phyloP scores from a whole-genome alignment of 331 rosid genomes.

The Malus hybrid region DNA sequence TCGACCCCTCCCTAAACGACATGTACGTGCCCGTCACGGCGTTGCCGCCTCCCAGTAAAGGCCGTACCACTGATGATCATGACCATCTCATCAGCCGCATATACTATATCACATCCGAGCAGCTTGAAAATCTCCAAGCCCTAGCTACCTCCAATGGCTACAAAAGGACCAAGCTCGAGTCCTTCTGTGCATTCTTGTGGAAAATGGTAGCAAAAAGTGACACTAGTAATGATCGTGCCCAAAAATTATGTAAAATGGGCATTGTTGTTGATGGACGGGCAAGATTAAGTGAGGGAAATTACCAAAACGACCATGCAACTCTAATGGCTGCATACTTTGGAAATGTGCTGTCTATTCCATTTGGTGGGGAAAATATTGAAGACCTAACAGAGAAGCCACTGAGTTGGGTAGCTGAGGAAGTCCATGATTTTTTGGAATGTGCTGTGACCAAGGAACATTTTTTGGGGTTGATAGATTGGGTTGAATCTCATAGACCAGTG shows the following conservation, averaged over 20 bases:
- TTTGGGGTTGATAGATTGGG: conserved; percentile 66
- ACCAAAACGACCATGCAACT: not conserved
- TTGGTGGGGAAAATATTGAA: conserved; percentile 19
- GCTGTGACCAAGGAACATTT: conserved; percentile 51
- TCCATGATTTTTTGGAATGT: conserved; percentile 28
- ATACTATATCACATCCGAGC: conserved; percentile 27
- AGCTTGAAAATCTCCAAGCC: conserved; percentile 37
- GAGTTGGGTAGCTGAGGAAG: conserved; percentile 33
- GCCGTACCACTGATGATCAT: not conserved
- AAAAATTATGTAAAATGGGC: conserved; percentile 44
- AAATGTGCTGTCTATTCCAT: conserved; percentile 65
- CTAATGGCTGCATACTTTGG: conserved; percentile 49
- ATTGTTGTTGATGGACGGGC: conserved; percentile 67
- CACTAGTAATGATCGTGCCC: not conserved
- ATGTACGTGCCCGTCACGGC: conserved; percentile 41
- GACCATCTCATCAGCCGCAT: conserved; percentile 46
- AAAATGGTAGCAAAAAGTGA: conserved; percentile 43
- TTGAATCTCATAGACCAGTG: conserved; percentile 50
- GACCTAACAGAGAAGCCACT: conserved; percentile 42
- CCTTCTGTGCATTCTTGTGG: conserved; percentile 65
- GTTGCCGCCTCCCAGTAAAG: conserved; percentile 22
- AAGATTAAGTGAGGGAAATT: not conserved
- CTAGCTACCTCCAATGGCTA: conserved; percentile 15
- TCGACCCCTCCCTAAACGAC: conserved; percentile 36
- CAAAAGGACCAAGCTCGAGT: conserved; percentile 42